phyloP scores from a whole-genome alignment of 179 eudicot genomes.

The Amaranthus tricolor region DNA sequence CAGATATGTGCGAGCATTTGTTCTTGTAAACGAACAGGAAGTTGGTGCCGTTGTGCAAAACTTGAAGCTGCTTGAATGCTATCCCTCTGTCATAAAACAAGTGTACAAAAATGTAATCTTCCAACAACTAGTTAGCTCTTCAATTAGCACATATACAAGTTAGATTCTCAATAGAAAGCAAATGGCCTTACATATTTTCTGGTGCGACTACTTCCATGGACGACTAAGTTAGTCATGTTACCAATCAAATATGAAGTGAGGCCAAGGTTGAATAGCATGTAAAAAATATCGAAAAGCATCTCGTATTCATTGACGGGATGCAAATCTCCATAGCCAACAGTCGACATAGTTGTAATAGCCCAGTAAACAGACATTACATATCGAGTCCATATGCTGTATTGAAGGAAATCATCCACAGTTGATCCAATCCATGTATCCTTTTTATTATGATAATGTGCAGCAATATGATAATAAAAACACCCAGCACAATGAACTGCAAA shows the following conservation, averaged over 20 bases:
- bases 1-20: conserved; percentile 93
- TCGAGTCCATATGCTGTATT: conserved; percentile 58
- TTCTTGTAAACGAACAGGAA: conserved; percentile 76
- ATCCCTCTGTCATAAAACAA: conserved; percentile 55
- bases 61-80: conserved; percentile 90
- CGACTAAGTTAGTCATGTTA: conserved; percentile 96
- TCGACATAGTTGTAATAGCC: conserved; percentile 88
- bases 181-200: conserved; percentile 64
- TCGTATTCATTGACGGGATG: conserved; percentile 75
- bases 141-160: neutral
- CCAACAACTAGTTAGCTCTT: neutral
- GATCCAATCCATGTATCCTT: conserved; percentile 74
- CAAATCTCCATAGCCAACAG: conserved; percentile 88
- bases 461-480: conserved; percentile 75
- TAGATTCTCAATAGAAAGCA: neutral
- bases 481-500: conserved; percentile 84
- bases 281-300: conserved; percentile 75
- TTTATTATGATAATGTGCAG: conserved; percentile 57
- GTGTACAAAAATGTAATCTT: neutral
- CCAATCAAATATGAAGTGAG: conserved; percentile 82
- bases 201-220: conserved; percentile 80
- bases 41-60: conserved; percentile 76
- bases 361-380: conserved; percentile 81
- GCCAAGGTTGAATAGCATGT: conserved; percentile 92
- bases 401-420: conserved; percentile 41